These are phyloP conservation scores for Candida sojae DNA, from an alignment of 1,139 yeast species.

Conservation along the genomic window DNA sequence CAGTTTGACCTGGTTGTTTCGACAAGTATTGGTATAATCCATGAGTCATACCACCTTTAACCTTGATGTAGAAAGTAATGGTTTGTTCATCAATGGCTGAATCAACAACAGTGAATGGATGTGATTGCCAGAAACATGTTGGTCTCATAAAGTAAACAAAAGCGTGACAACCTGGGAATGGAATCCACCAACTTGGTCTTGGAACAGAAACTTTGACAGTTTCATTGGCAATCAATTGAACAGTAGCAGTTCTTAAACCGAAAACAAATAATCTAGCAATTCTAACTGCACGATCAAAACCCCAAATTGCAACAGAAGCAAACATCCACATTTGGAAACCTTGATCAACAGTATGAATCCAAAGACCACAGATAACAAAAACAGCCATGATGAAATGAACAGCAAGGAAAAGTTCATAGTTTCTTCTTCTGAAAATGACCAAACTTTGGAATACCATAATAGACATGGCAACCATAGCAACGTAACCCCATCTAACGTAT, in stretches of 20 bases:
- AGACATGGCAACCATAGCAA: conserved; percentile 40
- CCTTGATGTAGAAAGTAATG: conserved; percentile 39
- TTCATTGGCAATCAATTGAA: conserved; percentile 49
- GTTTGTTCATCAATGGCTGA: conserved; percentile 28
- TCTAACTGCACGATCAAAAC: conserved; percentile 57
- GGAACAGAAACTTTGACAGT: conserved; percentile 40
- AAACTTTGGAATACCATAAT: conserved; percentile 49
- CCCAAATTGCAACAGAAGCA: conserved; percentile 66
- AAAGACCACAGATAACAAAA: conserved; percentile 57
- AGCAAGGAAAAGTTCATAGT: conserved; percentile 65
- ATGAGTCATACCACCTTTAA: conserved; percentile 46
- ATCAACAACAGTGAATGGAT: conserved; percentile 55
- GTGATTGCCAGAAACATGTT: conserved; percentile 56
- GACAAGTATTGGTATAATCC: conserved; percentile 45
- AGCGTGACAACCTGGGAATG: conserved; percentile 43
- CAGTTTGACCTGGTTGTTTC: conserved; percentile 46
- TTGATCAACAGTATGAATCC: conserved; percentile 53
- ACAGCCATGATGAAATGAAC: conserved; percentile 61
- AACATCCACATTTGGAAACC: conserved; percentile 49
- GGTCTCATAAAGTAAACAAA: conserved; percentile 41
- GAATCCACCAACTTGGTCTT: conserved; percentile 39
- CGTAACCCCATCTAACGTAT: conserved; percentile 58
- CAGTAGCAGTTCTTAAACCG: conserved; percentile 53
- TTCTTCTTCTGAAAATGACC: conserved; percentile 52
- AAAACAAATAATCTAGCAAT: conserved; percentile 47